Percentiles rank a stretch among this genome's conserved stretches.
Conservation (phyloP, 2,329 filamentous ascomycete species). For the Xylariaceae sp. region DNA sequence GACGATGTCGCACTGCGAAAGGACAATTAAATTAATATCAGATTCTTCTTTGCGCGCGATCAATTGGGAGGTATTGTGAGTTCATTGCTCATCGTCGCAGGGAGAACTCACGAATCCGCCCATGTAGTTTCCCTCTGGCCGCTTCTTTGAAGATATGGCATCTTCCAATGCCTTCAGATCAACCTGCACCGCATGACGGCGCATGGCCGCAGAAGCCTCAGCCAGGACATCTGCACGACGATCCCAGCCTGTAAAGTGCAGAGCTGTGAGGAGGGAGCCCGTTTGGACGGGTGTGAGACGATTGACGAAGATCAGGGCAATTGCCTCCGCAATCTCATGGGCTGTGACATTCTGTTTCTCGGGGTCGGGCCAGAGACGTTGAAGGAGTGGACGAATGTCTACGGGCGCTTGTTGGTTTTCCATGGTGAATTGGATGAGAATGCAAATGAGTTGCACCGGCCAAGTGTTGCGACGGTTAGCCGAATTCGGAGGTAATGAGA, state of each 20-base stretch:
- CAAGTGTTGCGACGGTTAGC: constrained; percentile 3
- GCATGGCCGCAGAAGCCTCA: constrained; percentile 78
- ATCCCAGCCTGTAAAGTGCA: constrained; percentile 88
- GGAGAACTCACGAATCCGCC: constrained; percentile 76
- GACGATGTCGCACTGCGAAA: constrained; percentile 74
- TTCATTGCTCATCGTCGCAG: background rate
- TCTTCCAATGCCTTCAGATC: constrained; percentile 57
- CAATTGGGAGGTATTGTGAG: background rate
- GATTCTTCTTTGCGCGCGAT: background rate
- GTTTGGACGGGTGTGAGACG: constrained; percentile 83
- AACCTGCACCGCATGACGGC: constrained; percentile 67
- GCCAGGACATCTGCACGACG: constrained; percentile 79
- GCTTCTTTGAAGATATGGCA: constrained; percentile 55
- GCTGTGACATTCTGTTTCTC: constrained; percentile 54
- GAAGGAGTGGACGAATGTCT: constrained; percentile 67
- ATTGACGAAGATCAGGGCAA: constrained; percentile 88
- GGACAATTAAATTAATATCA: constrained; percentile 1
- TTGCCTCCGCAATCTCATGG: constrained; percentile 80
- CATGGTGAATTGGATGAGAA: constrained; percentile 13
- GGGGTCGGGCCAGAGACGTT: constrained; percentile 62
- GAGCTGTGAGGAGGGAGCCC: constrained; percentile 77
- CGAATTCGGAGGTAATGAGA: constrained; percentile 3
- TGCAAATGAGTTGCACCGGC: constrained; percentile 9
- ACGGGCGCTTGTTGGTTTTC: constrained; percentile 31
- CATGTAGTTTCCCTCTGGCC: constrained; percentile 65